Percentiles rank a stretch among this genome's conserved stretches.
These are phyloP conservation scores for Pelargonium citronellum DNA, from an alignment of 441 rosid species.

Conservation along the genomic window DNA sequence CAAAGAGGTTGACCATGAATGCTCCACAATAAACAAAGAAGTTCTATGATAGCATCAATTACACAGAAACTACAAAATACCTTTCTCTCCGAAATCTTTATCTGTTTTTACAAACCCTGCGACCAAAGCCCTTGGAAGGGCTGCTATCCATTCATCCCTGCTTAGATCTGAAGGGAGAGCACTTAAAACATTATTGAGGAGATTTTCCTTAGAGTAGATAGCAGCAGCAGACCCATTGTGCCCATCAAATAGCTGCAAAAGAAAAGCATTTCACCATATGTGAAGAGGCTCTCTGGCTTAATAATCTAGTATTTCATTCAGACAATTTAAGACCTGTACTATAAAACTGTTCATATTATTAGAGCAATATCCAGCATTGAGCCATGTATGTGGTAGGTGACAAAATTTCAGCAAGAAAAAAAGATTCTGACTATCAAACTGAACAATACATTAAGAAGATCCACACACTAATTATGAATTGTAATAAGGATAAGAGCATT, in stretches of 20 bases:
- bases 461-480: too few species aligned
- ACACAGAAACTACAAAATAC: conserved; percentile 31
- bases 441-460: too few species aligned
- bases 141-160: conserved; percentile 87
- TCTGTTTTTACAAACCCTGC: conserved; percentile 99
- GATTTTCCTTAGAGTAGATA: conserved; percentile 88
- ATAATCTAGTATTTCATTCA: not conserved
- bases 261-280: not conserved
- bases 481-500: too few species aligned
- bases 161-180: conserved; percentile 86
- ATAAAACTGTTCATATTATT: not conserved
- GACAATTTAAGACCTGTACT: not conserved
- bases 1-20: not conserved
- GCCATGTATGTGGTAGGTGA: not conserved
- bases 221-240: conserved; percentile 98
- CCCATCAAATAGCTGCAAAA: conserved; percentile 90
- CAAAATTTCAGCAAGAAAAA: not conserved
- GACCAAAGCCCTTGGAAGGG: conserved; percentile 93
- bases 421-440: not conserved
- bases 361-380: not conserved
- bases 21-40: not conserved
- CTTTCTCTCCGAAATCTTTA: conserved; percentile 84
- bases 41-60: not conserved
- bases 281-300: not conserved
- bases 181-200: conserved; percentile 65